Evolutionary conservation across 805 yeast genomes (phyloP).

Genomic region (Ogataea corticis): DNA sequence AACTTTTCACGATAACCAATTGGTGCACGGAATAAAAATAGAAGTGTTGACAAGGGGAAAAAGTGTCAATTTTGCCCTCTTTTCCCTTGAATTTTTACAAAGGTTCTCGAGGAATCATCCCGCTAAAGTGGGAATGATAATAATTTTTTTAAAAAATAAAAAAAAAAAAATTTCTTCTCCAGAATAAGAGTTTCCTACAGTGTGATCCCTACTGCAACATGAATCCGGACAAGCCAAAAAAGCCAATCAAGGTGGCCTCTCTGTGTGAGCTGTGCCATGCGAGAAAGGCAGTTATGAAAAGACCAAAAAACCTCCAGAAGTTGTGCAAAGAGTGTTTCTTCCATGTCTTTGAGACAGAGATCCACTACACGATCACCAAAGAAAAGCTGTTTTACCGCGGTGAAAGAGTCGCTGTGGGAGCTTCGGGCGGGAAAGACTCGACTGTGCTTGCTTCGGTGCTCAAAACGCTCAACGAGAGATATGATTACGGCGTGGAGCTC

Average conservation of each 20-base stretch:
- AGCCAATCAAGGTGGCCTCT: conserved; percentile 39
- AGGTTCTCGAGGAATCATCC: not conserved
- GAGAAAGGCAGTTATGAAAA: conserved; percentile 80
- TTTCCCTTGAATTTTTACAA: not conserved
- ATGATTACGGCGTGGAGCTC: conserved; percentile 83
- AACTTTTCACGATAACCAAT: too few relatives aligned
- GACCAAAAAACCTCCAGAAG: conserved; percentile 91
- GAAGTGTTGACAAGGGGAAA: too few relatives aligned
- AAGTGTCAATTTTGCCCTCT: not conserved
- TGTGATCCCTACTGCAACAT: not conserved
- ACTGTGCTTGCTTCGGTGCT: conserved; percentile 90
- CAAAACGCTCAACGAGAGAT: conserved; percentile 83
- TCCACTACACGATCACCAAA: conserved; percentile 81
- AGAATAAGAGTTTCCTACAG: not conserved
- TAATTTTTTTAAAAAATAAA: not conserved
- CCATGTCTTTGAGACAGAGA: conserved; percentile 90
- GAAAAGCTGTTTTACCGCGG: conserved; percentile 74
- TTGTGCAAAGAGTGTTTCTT: conserved; percentile 90
- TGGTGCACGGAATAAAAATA: too few relatives aligned
- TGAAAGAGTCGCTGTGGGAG: conserved; percentile 94
- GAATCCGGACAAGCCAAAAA: conserved; percentile 7
- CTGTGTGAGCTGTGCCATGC: conserved; percentile 83
- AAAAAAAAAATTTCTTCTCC: not conserved
- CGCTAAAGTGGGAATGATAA: conserved; percentile 8
- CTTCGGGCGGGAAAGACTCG: conserved; percentile 98